These are phyloP conservation scores for Entoloma clypeatum DNA, from an alignment of 1,284 basidiomycete genomes.

Conservation along the genomic window DNA sequence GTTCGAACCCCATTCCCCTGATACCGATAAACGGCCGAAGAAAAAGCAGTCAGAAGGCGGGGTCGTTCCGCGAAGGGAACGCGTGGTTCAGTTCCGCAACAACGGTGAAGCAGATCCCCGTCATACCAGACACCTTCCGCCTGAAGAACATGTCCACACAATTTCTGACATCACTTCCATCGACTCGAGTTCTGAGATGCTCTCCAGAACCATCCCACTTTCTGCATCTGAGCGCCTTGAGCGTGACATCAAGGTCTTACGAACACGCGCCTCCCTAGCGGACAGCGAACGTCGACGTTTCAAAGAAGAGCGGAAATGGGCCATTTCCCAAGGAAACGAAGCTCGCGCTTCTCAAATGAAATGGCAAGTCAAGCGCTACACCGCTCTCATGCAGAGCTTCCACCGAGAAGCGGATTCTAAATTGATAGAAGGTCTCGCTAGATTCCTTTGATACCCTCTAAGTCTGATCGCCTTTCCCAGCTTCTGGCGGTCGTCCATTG, in stretches of 20 bases:
- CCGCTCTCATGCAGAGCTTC: slow-evolving; percentile 74
- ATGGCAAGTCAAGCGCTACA: slow-evolving; percentile 77
- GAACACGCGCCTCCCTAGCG: slow-evolving; percentile 71
- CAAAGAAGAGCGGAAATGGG: slow-evolving; percentile 83
- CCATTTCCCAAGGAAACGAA: slow-evolving; percentile 66
- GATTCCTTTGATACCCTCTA: neutral
- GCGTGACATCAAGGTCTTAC: slow-evolving; percentile 64
- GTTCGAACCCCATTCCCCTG: slow-evolving; percentile 37
- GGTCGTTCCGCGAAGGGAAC: slow-evolving; percentile 23
- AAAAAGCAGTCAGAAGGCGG: slow-evolving; percentile 19
- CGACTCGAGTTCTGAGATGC: slow-evolving; percentile 56
- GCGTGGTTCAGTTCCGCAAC: slow-evolving; percentile 32
- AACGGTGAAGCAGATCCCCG: slow-evolving; percentile 33
- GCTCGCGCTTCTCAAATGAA: slow-evolving; percentile 72
- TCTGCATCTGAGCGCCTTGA: slow-evolving; percentile 67
- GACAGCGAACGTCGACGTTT: slow-evolving; percentile 76
- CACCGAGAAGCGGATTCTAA: slow-evolving; percentile 73
- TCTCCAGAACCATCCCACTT: slow-evolving; percentile 55
- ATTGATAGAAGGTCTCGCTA: slow-evolving; percentile 56
- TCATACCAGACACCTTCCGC: slow-evolving; percentile 21
- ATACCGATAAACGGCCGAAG: slow-evolving; percentile 25
- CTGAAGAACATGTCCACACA: slow-evolving; percentile 22
- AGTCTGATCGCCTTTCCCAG: slow-evolving; percentile 4
- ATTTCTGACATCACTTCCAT: slow-evolving; percentile 55
- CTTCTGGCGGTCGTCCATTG: slow-evolving; percentile 13